phyloP scores from a whole-genome alignment of 75 land plant species.

The Pseudotsuga menziesii region DNA sequence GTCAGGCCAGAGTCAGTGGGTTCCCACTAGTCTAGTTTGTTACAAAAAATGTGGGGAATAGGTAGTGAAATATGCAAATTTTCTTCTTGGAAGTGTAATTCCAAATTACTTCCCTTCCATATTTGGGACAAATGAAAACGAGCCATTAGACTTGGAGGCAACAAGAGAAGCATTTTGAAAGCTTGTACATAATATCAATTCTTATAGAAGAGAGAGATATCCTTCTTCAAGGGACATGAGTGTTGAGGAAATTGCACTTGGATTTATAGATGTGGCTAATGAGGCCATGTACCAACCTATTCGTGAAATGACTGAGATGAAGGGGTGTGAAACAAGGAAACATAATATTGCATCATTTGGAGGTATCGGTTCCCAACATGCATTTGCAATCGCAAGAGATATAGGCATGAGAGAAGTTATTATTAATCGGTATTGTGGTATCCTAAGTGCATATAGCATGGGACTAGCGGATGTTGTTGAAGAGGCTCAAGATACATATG shows the following conservation, averaged over 20 bases:
- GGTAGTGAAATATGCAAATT: constrained; percentile 95
- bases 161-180: constrained; percentile 62
- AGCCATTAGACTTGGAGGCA: constrained; percentile 78
- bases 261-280: constrained; percentile 96
- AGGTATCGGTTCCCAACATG: constrained; percentile 99
- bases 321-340: constrained; percentile 89
- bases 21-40: constrained; percentile 98
- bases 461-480: constrained; percentile 98
- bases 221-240: constrained; percentile 74
- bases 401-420: constrained; percentile 91
- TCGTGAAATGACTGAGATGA: constrained; percentile 97
- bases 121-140: constrained; percentile 89
- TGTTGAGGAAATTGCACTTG: constrained; percentile 89
- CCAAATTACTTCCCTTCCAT: constrained; percentile 96
- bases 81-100: constrained; percentile 83
- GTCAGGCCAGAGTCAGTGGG: constrained; percentile 99
- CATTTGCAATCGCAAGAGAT: constrained; percentile 96
- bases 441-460: constrained; percentile 97
- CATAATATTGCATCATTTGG: constrained; percentile 98
- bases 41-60: constrained; percentile 94
- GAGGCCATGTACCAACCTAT: constrained; percentile 99
- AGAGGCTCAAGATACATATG: constrained; percentile 94
- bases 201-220: constrained; percentile 74
- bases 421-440: constrained; percentile 90
- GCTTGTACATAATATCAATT: constrained; percentile 55